Conservation (phyloP, 2,329 filamentous ascomycete genomes). For the Venturia effusa region DNA sequence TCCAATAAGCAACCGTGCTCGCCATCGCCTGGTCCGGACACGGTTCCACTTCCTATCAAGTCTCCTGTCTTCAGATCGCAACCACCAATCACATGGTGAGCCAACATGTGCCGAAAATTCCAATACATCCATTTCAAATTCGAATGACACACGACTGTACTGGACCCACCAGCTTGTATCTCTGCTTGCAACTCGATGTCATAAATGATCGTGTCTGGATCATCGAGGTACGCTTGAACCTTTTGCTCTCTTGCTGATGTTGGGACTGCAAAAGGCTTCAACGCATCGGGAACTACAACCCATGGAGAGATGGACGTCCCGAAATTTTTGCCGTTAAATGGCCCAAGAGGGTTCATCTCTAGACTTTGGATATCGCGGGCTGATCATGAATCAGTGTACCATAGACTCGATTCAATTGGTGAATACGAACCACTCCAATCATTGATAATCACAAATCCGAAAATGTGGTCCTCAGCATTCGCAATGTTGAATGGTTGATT, state of each 20-base stretch:
- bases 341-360: slow-evolving; percentile 75
- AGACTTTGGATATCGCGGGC: slow-evolving; percentile 46
- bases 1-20: slow-evolving; percentile 62
- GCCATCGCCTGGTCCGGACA: slow-evolving; percentile 49
- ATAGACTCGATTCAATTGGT: neutral
- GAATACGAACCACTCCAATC: slow-evolving; percentile 38
- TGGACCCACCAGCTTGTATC: slow-evolving; percentile 29
- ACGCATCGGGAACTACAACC: slow-evolving; percentile 66
- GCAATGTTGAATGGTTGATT: slow-evolving; percentile 29
- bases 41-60: slow-evolving; percentile 67
- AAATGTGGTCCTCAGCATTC: slow-evolving; percentile 43
- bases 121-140: slow-evolving; percentile 9
- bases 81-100: slow-evolving; percentile 29
- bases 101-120: slow-evolving; percentile 11
- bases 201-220: slow-evolving; percentile 49
- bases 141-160: neutral
- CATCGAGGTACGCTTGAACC: slow-evolving; percentile 53
- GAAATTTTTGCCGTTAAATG: slow-evolving; percentile 79
- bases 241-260: slow-evolving; percentile 46
- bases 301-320: slow-evolving; percentile 66
- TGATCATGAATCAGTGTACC: neutral
- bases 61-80: slow-evolving; percentile 66
- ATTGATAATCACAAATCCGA: slow-evolving; percentile 52
- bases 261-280: slow-evolving; percentile 53
- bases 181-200: slow-evolving; percentile 61